Evolutionary conservation across 2,329 filamentous ascomycete genomes (phyloP).

Genomic region (Epichloe amarillans): DNA sequence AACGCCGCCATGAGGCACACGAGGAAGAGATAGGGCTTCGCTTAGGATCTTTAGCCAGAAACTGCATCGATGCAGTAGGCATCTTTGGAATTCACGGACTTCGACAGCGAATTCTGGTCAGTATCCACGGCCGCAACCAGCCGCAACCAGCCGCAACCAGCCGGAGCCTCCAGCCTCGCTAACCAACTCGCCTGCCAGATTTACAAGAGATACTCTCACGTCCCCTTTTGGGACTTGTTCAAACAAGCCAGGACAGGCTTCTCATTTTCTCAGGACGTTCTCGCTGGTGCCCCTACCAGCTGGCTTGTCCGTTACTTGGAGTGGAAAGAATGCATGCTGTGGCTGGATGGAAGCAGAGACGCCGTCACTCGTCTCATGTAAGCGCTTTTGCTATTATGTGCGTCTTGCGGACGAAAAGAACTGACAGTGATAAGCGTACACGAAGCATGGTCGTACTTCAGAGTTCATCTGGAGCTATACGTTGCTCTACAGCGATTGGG

Average conservation of each 20-base stretch:
- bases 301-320: conserved; percentile 18
- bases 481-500: conserved; percentile 39
- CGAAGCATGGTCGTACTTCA: conserved; percentile 28
- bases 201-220: conserved; percentile 34
- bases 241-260: conserved; percentile 15
- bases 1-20: conserved; percentile 30
- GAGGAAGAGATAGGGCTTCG: conserved; percentile 33
- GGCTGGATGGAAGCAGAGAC: conserved; percentile 11
- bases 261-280: conserved; percentile 17
- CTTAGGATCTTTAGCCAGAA: conserved; percentile 20
- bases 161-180: background rate
- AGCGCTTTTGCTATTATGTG: conserved; percentile 2
- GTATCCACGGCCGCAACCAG: conserved; percentile 4
- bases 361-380: conserved; percentile 15
- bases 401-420: background rate
- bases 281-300: conserved; percentile 20
- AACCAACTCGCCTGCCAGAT: conserved; percentile 24
- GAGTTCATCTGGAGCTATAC: conserved; percentile 38
- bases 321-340: conserved; percentile 13
- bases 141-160: too few species aligned
- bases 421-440: conserved; percentile 15
- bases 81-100: conserved; percentile 40
- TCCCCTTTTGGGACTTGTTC: conserved; percentile 34
- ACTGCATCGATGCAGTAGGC: conserved; percentile 26
- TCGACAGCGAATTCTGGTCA: conserved; percentile 40